phyloP scores from a whole-genome alignment of 768 basidiomycete species.

The Cystofilobasidium capitatum region DNA sequence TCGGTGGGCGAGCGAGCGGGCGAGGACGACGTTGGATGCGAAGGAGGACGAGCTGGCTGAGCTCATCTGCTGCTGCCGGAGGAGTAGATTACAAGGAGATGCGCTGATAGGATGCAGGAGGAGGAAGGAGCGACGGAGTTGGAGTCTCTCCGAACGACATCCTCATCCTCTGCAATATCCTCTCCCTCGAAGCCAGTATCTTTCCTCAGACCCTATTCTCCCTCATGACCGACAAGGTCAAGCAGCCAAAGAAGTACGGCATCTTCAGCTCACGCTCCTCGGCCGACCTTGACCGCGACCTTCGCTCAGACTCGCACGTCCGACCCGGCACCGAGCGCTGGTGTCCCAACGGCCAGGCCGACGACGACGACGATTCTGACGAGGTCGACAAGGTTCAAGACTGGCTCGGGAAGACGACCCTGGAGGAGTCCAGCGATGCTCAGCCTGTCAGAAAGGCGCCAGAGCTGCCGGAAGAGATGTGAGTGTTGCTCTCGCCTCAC shows the following conservation, averaged over 20 bases:
- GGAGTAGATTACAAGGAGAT: too few relatives aligned
- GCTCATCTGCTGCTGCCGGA: too few relatives aligned
- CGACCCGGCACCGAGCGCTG: too few relatives aligned
- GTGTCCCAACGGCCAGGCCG: too few relatives aligned
- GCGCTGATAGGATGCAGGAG: too few relatives aligned
- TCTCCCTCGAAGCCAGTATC: too few relatives aligned
- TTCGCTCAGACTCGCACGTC: neutral
- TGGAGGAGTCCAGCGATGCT: neutral
- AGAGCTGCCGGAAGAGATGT: neutral
- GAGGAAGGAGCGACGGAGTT: too few relatives aligned
- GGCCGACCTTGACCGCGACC: neutral
- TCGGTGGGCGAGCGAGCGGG: neutral
- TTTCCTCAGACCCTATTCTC: too few relatives aligned
- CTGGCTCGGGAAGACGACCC: neutral
- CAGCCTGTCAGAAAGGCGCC: neutral
- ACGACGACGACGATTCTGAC: neutral
- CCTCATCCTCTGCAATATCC: too few relatives aligned
- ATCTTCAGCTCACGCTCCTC: neutral
- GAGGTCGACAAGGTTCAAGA: neutral
- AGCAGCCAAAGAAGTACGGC: too few relatives aligned
- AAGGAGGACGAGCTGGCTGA: neutral
- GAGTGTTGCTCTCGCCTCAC: neutral
- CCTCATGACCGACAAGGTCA: too few relatives aligned
- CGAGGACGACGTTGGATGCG: neutral
- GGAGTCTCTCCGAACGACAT: too few relatives aligned